Evolutionary conservation across 2,329 filamentous ascomycete species (phyloP).

Genomic region (Mycosphaerella sp.): DNA sequence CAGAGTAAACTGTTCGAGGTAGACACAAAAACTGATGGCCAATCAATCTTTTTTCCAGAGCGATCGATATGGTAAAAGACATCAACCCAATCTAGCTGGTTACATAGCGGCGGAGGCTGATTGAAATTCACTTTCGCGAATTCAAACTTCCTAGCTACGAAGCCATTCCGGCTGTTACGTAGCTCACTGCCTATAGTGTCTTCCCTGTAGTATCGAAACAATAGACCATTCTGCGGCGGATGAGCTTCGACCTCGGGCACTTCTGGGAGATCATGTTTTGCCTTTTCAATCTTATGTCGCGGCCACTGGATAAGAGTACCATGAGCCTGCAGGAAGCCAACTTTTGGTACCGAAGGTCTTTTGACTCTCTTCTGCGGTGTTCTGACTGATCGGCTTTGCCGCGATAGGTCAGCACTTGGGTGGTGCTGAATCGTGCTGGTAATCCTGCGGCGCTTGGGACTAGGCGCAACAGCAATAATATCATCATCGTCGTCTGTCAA

Average conservation of each 20-base stretch:
- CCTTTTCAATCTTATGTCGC: neutral
- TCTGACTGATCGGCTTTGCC: neutral
- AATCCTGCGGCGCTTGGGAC: neutral
- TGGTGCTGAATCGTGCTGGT: neutral
- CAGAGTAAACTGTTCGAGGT: constrained; percentile 1
- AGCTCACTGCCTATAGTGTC: neutral
- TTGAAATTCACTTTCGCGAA: neutral
- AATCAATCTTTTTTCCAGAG: neutral
- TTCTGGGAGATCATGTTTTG: neutral
- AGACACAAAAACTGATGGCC: neutral
- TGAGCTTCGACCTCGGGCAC: neutral
- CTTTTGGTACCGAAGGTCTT: neutral
- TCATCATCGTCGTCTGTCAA: neutral
- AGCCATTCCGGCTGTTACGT: neutral
- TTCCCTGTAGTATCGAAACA: constrained; percentile 1
- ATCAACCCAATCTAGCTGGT: neutral
- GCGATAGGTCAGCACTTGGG: neutral
- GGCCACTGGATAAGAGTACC: neutral
- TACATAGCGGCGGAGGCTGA: neutral
- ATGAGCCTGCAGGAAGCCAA: neutral
- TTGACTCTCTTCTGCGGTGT: neutral
- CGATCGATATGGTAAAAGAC: constrained; percentile 1
- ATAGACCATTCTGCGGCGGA: neutral
- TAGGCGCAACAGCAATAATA: neutral
- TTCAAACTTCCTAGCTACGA: neutral